phyloP scores from a whole-genome alignment of 306 rosid species.

The Cucurbita ficifolia region DNA sequence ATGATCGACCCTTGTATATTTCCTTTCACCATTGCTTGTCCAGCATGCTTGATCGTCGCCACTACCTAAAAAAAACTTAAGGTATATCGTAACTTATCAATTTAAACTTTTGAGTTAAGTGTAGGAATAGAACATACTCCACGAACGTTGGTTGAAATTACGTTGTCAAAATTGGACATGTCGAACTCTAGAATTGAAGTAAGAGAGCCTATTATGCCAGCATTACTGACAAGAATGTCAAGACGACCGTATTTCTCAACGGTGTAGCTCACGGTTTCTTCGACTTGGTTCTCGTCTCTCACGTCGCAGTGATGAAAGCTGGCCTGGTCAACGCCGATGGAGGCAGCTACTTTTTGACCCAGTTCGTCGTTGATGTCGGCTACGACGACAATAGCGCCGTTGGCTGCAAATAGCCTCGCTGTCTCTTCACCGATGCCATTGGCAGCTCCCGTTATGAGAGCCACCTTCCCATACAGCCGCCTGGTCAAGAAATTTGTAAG shows the following conservation, averaged over 20 bases:
- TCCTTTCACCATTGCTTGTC: conserved; percentile 53
- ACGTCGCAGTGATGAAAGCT: conserved; percentile 67
- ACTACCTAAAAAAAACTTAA: conserved; percentile 6
- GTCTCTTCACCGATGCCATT: conserved; percentile 80
- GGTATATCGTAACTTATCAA: background rate
- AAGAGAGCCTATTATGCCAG: conserved; percentile 44
- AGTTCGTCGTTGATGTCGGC: conserved; percentile 62
- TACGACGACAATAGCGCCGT: conserved; percentile 56
- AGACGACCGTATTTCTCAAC: conserved; percentile 38
- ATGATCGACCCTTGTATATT: conserved; percentile 48
- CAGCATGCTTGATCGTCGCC: conserved; percentile 50
- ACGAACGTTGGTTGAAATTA: conserved; percentile 46
- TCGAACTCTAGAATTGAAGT: conserved; percentile 55
- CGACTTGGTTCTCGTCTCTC: conserved; percentile 33
- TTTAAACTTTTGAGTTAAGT: background rate
- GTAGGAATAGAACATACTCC: conserved; percentile 33
- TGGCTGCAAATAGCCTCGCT: conserved; percentile 34
- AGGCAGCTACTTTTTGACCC: conserved; percentile 35
- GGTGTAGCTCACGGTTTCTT: conserved; percentile 21
- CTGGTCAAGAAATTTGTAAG: background rate
- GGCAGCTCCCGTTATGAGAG: conserved; percentile 62
- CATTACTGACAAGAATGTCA: conserved; percentile 63
- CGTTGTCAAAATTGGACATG: background rate
- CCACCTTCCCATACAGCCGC: conserved; percentile 58
- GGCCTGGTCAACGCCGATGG: conserved; percentile 31